Evolutionary conservation across 306 rosid species (phyloP), one percentile per base, ranked within the genome.

Genomic region (Vigna hirtella): DNA sequence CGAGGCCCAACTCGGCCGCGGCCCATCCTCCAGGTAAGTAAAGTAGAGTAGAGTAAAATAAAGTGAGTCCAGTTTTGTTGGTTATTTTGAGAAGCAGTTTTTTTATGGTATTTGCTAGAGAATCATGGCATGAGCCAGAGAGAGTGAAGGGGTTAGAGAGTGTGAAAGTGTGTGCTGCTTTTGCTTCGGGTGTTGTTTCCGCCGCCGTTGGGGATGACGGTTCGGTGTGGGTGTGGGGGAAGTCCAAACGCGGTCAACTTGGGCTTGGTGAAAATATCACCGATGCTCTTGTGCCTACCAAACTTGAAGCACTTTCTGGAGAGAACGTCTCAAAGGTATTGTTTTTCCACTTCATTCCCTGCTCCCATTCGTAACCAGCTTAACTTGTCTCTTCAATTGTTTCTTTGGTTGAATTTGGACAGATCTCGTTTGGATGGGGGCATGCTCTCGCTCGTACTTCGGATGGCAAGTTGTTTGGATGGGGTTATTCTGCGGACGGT

Each of bases 371-470:
- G 1, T 38, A 34, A 43, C 32, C 11, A 6, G 10, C 34, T 66
- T 50, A 6, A 51, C 59, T 18, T 77, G 26, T 13, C 18, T 85
- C 83, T n/a, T 51, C 9, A 78, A 47, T 12, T 85, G 86, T 17
- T 52, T 20, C 79, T 49, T 3, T 45, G 47, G 3, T 42, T 9
- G 13, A 42, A 9, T 42, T 9, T 42, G 15, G 1, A 45, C 77
- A 92, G 98, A 92, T 90, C 20, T 81, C 97, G 38, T 93, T 92
- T 77, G 98, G 98, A 72, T 95, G 98, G 98, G 98, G 98, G 56
- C 97, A 95, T 66, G 94, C 95, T 49, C 93, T 92, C 77, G 98
- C 97, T 16, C 81, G 28, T 20, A 95, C 91, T 13, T 83, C 81
- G 81, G 93, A 92, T 73, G 98, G 98, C 17, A 95, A 89, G 75